phyloP scores from a whole-genome alignment of 306 rosid species.

The Macrotyloma uniflorum region DNA sequence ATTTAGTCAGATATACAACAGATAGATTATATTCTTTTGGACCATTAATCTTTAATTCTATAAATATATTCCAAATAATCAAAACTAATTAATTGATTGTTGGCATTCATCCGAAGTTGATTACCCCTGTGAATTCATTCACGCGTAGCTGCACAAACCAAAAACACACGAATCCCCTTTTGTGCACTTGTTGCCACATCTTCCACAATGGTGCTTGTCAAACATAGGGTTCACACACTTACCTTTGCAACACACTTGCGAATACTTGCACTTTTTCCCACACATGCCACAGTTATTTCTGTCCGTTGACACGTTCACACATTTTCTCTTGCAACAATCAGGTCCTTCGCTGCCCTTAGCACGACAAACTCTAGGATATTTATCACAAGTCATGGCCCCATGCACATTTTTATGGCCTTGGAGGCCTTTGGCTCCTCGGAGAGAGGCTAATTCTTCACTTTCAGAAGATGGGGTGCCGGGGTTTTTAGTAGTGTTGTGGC shows the following conservation, averaged over 20 bases:
- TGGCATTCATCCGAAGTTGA: background rate
- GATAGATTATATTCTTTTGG: background rate
- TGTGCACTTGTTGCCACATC: slow-evolving; percentile 56
- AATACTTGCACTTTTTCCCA: slow-evolving; percentile 62
- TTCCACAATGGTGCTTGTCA: slow-evolving; percentile 58
- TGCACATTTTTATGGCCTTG: slow-evolving; percentile 3
- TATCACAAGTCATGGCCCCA: slow-evolving; percentile 51
- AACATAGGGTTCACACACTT: slow-evolving; percentile 60
- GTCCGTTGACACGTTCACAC: slow-evolving; percentile 55
- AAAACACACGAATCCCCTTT: slow-evolving; percentile 52
- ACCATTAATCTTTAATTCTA: background rate
- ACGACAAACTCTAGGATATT: slow-evolving; percentile 53
- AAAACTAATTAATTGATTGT: background rate
- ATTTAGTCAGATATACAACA: slow-evolving; percentile 10
- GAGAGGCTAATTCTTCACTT: slow-evolving; percentile 20
- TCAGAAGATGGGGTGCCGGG: slow-evolving; percentile 22
- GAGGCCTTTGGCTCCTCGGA: slow-evolving; percentile 33
- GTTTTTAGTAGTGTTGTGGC: slow-evolving; percentile 11
- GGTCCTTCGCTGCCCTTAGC: slow-evolving; percentile 51
- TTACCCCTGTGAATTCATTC: background rate
- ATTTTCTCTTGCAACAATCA: slow-evolving; percentile 59
- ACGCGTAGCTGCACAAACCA: slow-evolving; percentile 74
- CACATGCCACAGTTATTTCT: slow-evolving; percentile 65
- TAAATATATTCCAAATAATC: background rate
- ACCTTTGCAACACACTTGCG: slow-evolving; percentile 63